These are phyloP conservation scores for Colletotrichum euphorbiae DNA, from an alignment of 2,329 filamentous ascomycete genomes.

Conservation along the genomic window DNA sequence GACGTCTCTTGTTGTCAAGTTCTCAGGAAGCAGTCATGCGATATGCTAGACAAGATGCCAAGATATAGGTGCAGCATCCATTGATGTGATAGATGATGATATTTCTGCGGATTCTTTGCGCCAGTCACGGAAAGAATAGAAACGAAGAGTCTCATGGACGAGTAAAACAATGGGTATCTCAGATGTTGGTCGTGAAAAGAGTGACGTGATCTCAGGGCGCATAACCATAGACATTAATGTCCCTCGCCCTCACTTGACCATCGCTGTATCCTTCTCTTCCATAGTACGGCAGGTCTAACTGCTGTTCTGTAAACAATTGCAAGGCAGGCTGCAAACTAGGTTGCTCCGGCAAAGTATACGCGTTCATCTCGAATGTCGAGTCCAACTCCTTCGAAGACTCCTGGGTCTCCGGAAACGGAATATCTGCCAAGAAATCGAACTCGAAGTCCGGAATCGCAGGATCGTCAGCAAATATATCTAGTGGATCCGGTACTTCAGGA, in stretches of 20 bases:
- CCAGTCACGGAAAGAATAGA: too few relatives aligned
- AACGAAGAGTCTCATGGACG: too few relatives aligned
- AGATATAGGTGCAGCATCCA: neutral
- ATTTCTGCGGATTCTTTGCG: too few relatives aligned
- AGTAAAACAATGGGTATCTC: too few relatives aligned
- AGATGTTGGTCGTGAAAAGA: too few relatives aligned
- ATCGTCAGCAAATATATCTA: constrained; percentile 23
- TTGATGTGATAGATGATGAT: too few relatives aligned
- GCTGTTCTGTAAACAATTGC: neutral
- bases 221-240: too few relatives aligned
- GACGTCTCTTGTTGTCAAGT: neutral
- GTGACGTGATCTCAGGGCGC: too few relatives aligned
- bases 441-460: constrained; percentile 30
- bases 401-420: neutral
- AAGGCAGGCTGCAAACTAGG: constrained; percentile 10
- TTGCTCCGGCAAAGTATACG: neutral
- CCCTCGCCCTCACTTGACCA: too few relatives aligned
- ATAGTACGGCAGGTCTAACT: neutral
- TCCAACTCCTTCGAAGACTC: neutral
- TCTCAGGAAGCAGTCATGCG: constrained; percentile 9
- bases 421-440: constrained; percentile 13
- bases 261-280: neutral
- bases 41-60: constrained; percentile 2
- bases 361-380: neutral
- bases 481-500: constrained; percentile 29